Base-by-base conservation (phyloP, 108 stramenopile species). In the Nitzschia palea region DNA sequence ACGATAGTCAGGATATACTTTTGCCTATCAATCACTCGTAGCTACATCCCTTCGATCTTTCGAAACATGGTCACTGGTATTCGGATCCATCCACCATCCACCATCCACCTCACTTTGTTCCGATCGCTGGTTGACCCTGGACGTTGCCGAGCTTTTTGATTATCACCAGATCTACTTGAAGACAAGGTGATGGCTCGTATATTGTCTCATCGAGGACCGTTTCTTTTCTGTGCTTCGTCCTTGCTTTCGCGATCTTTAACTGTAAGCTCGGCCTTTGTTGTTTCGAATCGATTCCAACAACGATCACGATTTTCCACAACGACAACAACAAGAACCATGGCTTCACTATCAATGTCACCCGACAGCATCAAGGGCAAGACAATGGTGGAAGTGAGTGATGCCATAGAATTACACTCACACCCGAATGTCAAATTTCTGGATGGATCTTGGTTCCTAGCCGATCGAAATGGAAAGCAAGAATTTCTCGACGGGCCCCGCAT, bases 401-500 rank as follows among this genome's bases (percentile, higher is more conserved):
- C 74, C 40, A 74, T 74, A 18, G 25, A 34, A 3, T 31, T 67
- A 10, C 65, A 60, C 34, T 20, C 26, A 3, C 6, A 30, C 5
- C 17, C 64, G 9, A 51, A 70, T 31, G 80, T 82, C 32, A 62
- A 65, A 35, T 82, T 82, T 70, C 20, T 82, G 28, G 80, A 82
- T 61, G 80, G 80, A 17, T 67, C 73, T 55, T 82, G 80, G 80
- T 76, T 62, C 47, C 44, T 81, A 29, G 31, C 37, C 9, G 65
- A 57, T 44, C 56, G 83, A 17, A 76, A 73, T 54, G 81, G 79
- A 1, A 70, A 79, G 4, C 17, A 61, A 50, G 83, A 81, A 61
- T 90, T 83, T 47, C 74, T 73, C 52, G 36, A 30, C 4, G 86
- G 86, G 2, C 88, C 88, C 15, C 77, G 88, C 9, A 71, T 90